Evolutionary conservation across 1,139 yeast genomes (phyloP).

Genomic region (Diutina ranongensis): DNA sequence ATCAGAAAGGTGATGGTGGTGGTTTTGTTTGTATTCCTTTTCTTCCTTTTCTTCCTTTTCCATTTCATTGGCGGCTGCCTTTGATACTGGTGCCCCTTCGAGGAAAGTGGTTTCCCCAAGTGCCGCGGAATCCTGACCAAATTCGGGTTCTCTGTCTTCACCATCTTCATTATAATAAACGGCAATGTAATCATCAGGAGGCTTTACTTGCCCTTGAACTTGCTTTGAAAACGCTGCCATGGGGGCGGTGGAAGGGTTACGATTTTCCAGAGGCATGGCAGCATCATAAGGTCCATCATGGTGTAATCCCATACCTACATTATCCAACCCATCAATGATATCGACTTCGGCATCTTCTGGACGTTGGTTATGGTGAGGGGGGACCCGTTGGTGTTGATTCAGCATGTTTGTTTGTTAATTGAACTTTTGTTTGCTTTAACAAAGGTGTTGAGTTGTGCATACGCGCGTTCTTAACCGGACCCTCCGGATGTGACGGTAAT

Average conservation of each 20-base stretch:
- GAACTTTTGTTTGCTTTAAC: background rate
- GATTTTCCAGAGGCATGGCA: slow-evolving; percentile 4
- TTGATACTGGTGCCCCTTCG: background rate
- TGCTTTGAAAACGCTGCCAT: slow-evolving; percentile 2
- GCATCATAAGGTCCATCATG: slow-evolving; percentile 6
- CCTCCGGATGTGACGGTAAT: too few relatives aligned
- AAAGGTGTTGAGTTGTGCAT: background rate
- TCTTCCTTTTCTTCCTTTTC: background rate
- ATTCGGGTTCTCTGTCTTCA: background rate
- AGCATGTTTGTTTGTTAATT: background rate
- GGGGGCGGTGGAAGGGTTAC: slow-evolving; percentile 2
- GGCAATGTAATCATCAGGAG: background rate
- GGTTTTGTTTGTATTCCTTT: background rate
- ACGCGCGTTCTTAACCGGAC: too few relatives aligned
- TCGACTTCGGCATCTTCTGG: slow-evolving; percentile 1
- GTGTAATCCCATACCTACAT: slow-evolving; percentile 5
- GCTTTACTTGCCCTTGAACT: background rate
- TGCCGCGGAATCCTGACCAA: background rate
- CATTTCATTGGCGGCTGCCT: background rate
- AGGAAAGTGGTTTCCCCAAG: slow-evolving; percentile 1
- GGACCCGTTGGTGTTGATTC: background rate
- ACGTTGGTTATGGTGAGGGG: background rate
- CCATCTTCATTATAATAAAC: background rate
- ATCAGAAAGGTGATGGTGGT: slow-evolving; percentile 1
- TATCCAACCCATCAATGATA: background rate